Conservation (phyloP, 371 early-diverging fungal species). For the Apophysomyces elegans region DNA sequence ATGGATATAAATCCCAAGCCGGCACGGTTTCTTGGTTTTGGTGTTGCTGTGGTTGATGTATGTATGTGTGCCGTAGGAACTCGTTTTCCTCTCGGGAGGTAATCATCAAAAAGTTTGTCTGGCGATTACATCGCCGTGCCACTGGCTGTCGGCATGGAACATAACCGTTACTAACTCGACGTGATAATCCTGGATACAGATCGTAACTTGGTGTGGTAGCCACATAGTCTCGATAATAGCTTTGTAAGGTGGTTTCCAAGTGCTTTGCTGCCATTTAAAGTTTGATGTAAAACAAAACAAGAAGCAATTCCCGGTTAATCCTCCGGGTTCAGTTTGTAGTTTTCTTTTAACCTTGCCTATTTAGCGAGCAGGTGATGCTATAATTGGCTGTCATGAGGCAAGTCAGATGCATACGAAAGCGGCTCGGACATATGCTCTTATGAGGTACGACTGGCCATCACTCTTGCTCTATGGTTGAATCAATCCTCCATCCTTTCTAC, state of each 20-base stretch:
- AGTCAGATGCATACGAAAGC: background rate
- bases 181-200: conserved; percentile 44
- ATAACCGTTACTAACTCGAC: conserved; percentile 43
- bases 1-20: conserved; percentile 50
- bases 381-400: background rate
- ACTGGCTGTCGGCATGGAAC: conserved; percentile 25
- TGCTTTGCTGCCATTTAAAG: conserved; percentile 7
- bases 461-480: no score
- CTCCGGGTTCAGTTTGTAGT: background rate
- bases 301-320: background rate
- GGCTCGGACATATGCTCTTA: background rate
- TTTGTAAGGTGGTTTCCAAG: conserved; percentile 44
- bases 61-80: background rate
- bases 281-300: background rate
- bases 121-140: conserved; percentile 15
- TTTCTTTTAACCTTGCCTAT: background rate
- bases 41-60: conserved; percentile 8
- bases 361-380: background rate
- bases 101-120: conserved; percentile 31
- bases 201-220: conserved; percentile 40
- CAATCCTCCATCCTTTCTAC: no score
- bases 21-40: conserved; percentile 21
- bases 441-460: no score
- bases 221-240: conserved; percentile 43
- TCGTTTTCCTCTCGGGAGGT: background rate